Base-by-base conservation (phyloP, 345 rosid species). In the Citrus medica region DNA sequence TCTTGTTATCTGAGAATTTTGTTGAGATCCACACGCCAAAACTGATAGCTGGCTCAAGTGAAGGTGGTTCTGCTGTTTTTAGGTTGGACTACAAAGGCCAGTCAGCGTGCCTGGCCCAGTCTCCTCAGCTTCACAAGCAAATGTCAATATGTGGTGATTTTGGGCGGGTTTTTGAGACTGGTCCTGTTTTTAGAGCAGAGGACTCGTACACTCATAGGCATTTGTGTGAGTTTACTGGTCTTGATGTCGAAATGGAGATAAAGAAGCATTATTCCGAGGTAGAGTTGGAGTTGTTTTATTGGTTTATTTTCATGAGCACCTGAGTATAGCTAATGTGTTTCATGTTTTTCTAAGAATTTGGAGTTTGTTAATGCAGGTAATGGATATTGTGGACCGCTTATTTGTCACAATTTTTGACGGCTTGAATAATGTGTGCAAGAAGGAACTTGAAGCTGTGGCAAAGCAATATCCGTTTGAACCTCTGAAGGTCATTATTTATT, bases 11-110 rank as follows among this genome's bases (percentile, higher is more conserved):
- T 7, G 88, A 90, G 83, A 84, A 67, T 30, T 96, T 96, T 85
- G 82, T 88, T 66, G 97, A 86, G 86, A 88, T 96, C 79, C 97
- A 94, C 85, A 92, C 98, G 7, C 98, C 98, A 1, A 96, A 96
- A 84, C 22, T 96, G 77, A 90, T 88, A 64, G 97, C 89, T 65
- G 98, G 99, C 69, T 88, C 94, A 32, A 95, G 99, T 83, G 99
- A 95, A 86, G 99, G 97, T 37, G 99, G 98, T 68, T 83, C 99
- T 83, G 92, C 99, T 84, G 97, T 96, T 21, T 96, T 96, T 87
- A 84, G 69, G 82, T 78, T 96, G 82, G 97, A 95, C 60, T 96
- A 96, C 90, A 94, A 91, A 81, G 98, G 99, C 65, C 93, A 84
- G 67, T 82, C 90, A 42, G 99, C 98, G 10, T 96, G 98, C 86